Evolutionary conservation across 1,139 yeast species (phyloP), one percentile per base, ranked within the genome.

Genomic region (Zygosaccharomyces pseudobailii): DNA sequence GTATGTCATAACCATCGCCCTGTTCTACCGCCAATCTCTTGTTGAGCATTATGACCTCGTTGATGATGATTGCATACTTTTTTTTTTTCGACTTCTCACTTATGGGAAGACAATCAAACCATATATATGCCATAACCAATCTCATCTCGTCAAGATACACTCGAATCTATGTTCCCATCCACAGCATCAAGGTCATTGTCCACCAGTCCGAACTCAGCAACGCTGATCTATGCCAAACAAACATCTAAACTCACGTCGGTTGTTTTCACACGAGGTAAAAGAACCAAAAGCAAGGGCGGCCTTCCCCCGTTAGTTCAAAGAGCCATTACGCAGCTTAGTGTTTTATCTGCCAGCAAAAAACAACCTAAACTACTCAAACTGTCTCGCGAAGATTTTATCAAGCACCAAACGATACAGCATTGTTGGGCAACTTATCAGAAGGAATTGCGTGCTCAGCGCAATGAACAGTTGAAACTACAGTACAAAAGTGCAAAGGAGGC

Each of bases 301-400:
- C 65, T 79, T 42, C 74, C 79, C 23, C 77, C 87, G 2, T 75
- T 79, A 30, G 82, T 87, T 6, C 87, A 83, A 59, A 76, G 76
- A 60, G 76, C 82, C 44, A 80, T 83, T 46, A 79, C 84, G 49
- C 94, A 90, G 70, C 75, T 89, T 53, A 84, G 95, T 37, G 96
- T 90, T 23, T 70, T 88, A 59, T 82, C 94, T 23, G 96, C 96
- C 17, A 78, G 87, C 51, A 81, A 88, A 71, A 89, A 88, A 69
- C 92, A 85, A 66, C 97, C 98, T 40, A 80, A 82, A 58, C 72
- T 87, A 58, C 70, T 92, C 53, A 86, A 82, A 59, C 73, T 89
- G 37, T 78, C 87, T 52, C 73, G 79, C 32, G 97, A 90, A 66
- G 98, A 92, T 63, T 74, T 84, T 51, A 74, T 90, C 54, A 87